phyloP scores from a whole-genome alignment of 1,139 yeast genomes.

The Diutina siamensis region DNA sequence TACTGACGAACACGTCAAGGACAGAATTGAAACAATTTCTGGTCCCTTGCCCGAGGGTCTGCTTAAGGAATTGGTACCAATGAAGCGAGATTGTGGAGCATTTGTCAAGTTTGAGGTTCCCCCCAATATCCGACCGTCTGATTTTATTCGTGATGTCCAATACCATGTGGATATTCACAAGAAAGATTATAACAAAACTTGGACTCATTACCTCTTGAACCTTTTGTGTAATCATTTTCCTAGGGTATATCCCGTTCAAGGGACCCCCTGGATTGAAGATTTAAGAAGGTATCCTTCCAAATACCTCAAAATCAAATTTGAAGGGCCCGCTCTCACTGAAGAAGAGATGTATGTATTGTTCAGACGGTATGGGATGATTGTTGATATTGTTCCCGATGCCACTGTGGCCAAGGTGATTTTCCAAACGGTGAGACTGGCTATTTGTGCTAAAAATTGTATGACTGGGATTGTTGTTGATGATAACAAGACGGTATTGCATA shows the following conservation, averaged over 20 bases:
- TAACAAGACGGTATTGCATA: constrained; percentile 48
- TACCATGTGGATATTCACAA: constrained; percentile 30
- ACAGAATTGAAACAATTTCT: constrained; percentile 16
- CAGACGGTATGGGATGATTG: constrained; percentile 77
- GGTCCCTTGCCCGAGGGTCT: constrained; percentile 23
- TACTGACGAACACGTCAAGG: constrained; percentile 14
- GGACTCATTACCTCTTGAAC: constrained; percentile 15
- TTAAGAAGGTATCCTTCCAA: constrained; percentile 63
- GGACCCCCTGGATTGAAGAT: constrained; percentile 95
- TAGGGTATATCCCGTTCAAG: constrained; percentile 63
- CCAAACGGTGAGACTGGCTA: constrained; percentile 51
- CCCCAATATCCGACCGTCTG: constrained; percentile 31
- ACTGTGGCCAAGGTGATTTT: constrained; percentile 40
- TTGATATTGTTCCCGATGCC: constrained; percentile 50
- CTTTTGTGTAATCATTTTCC: constrained; percentile 20
- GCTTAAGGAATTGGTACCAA: constrained; percentile 44
- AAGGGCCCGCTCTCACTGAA: constrained; percentile 65
- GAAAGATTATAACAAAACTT: constrained; percentile 11
- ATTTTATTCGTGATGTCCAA: constrained; percentile 39
- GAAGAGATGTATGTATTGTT: constrained; percentile 75
- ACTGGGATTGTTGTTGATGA: constrained; percentile 58
- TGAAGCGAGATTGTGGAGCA: constrained; percentile 83
- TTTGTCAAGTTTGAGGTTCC: constrained; percentile 71
- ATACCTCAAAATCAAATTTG: constrained; percentile 53
- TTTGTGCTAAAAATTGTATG: constrained; percentile 82